phyloP scores from a whole-genome alignment of 768 basidiomycete species.

The Pisolithus orientalis region DNA sequence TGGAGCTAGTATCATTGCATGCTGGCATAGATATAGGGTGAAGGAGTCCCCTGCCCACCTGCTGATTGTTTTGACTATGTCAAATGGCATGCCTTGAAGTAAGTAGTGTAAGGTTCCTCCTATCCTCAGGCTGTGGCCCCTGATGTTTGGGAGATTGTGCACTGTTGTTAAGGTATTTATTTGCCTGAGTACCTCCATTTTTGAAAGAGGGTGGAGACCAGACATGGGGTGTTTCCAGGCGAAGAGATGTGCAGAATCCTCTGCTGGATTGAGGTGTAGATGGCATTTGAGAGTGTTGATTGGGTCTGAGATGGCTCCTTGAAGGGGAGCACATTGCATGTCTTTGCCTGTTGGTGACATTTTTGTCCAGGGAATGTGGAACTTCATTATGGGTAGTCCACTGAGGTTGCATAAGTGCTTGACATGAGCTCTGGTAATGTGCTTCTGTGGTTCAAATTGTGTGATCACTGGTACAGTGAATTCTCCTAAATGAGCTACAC shows the following conservation, averaged over 20 bases:
- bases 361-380: conserved; percentile 7
- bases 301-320: conserved; percentile 16
- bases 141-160: background rate
- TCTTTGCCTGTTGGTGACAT: conserved; percentile 24
- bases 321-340: background rate
- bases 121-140: no score
- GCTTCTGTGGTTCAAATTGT: conserved; percentile 23
- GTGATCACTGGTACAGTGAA: conserved; percentile 30
- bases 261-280: conserved; percentile 21
- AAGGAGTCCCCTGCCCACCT: no score
- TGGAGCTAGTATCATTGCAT: no score
- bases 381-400: conserved; percentile 1
- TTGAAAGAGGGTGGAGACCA: conserved; percentile 20
- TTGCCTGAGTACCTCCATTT: conserved; percentile 17
- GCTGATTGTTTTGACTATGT: no score
- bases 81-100: no score
- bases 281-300: conserved; percentile 18
- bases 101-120: no score
- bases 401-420: conserved; percentile 18
- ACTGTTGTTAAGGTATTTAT: conserved; percentile 6
- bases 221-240: conserved; percentile 13
- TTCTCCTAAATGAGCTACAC: conserved; percentile 30
- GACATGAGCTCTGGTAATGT: conserved; percentile 24
- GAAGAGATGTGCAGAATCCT: conserved; percentile 21
- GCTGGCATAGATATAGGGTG: no score